phyloP scores from a whole-genome alignment of 108 stramenopile species.

The Cyclotella distinguenda region DNA sequence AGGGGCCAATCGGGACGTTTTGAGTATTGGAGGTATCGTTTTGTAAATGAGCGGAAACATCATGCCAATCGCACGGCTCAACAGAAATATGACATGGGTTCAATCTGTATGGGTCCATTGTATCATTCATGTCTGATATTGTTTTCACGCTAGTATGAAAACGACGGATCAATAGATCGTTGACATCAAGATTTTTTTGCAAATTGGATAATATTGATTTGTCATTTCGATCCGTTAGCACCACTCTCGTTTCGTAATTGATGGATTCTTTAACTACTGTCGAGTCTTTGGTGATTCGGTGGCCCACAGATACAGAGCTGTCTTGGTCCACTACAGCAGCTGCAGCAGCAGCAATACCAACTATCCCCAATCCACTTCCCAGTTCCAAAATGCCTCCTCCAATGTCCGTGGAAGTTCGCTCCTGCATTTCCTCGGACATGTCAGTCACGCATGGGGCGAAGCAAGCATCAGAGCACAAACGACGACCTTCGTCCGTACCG shows the following conservation, averaged over 20 bases:
- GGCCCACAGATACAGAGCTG: no score
- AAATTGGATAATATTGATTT: slow-evolving; percentile 12
- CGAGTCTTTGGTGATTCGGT: no score
- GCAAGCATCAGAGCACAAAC: slow-evolving; percentile 18
- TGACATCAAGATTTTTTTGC: slow-evolving; percentile 19
- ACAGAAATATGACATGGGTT: slow-evolving; percentile 3
- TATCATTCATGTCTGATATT: no score
- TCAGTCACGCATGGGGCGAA: background rate
- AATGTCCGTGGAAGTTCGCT: background rate
- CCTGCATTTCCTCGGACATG: background rate
- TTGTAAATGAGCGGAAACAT: slow-evolving; percentile 12
- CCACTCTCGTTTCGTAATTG: slow-evolving; percentile 5
- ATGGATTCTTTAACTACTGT: background rate
- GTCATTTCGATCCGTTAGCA: slow-evolving; percentile 28
- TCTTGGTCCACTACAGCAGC: slow-evolving; percentile 3
- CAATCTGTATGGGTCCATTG: no score
- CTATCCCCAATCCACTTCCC: slow-evolving; percentile 35
- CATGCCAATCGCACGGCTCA: slow-evolving; percentile 29
- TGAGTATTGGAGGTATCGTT: no score
- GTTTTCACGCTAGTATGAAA: background rate
- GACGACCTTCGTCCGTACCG: slow-evolving; percentile 25
- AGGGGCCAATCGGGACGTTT: slow-evolving; percentile 21
- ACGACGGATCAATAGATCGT: background rate
- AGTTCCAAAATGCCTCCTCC: slow-evolving; percentile 33
- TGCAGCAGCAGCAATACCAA: slow-evolving; percentile 23